Base-by-base conservation (phyloP, 129 eudicot species). In the Pseudognaphalium luteoalbum region DNA sequence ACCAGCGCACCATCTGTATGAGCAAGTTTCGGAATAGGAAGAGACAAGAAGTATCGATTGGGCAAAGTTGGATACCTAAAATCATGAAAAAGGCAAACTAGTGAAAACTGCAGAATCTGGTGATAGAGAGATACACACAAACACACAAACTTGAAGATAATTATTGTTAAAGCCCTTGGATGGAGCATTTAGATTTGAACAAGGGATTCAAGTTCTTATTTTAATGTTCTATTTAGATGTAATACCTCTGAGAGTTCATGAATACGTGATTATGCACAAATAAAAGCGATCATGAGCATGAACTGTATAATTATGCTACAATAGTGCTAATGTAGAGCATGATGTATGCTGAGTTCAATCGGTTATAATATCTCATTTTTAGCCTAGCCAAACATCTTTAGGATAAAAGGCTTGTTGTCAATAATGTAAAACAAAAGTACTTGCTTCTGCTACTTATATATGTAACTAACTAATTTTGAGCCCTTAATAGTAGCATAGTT, bases 1-100 rank as follows among this genome's bases (percentile, higher is more conserved):
- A 93, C 86, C 70, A 93, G 70, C 7, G 98, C 90, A 68, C 97
- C 98, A 37, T 39, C 72, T 47, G 76, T 67, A 77, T 90, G 93
- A 59, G 88, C 73, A 69, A 93, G 82, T 81, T 80, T 87, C 88
- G 79, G 81, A 20, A 93, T 73, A 34, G 98, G 98, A 84, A 93
- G 82, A 34, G 96, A 90, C 70, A 93, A 78, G 39, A 93, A 91
- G 81, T 88, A 82, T 21, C 93, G 81, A 73, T 87, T 90, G 62
- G 98, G 98, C 78, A 93, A 85, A 71, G 97, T 93, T 37, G 78
- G 91, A 86, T 93, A 93, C 90, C 98, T 93, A 78, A 70, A 73
- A 78, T 25, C 16, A 74, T 20, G 62, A 69, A 17, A 76, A 73
- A 67, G 56, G 10, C 11, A 47, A 78, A 32, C 33, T 30, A 34